Evolutionary conservation across 257 asterid genomes (phyloP).

Genomic region (Cruciata laevipes): DNA sequence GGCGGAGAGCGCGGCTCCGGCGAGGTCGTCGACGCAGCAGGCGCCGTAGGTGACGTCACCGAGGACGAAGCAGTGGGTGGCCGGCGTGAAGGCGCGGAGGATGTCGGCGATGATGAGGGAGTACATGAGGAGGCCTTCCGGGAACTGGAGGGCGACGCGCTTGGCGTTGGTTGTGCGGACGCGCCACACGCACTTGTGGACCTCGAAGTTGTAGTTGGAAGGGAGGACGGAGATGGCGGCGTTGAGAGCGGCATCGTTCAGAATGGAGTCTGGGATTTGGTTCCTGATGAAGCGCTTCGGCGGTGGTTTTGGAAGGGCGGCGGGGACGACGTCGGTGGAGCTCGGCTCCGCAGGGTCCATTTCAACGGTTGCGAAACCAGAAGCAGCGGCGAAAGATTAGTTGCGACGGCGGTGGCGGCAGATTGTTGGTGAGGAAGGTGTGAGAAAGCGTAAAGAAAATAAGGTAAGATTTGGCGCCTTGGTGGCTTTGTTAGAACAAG

Average conservation of each 20-base stretch:
- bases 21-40: slow-evolving; percentile 87
- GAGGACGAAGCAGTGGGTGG: slow-evolving; percentile 70
- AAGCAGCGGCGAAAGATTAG: neutral
- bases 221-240: slow-evolving; percentile 83
- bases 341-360: slow-evolving; percentile 1
- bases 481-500: too few species aligned
- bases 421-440: neutral
- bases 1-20: slow-evolving; percentile 80
- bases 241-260: slow-evolving; percentile 70
- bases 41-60: slow-evolving; percentile 98
- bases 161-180: slow-evolving; percentile 52
- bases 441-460: neutral
- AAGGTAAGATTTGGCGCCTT: neutral
- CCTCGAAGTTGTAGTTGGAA: slow-evolving; percentile 82
- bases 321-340: neutral
- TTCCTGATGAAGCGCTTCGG: slow-evolving; percentile 81
- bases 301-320: slow-evolving; percentile 9
- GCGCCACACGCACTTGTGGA: slow-evolving; percentile 89
- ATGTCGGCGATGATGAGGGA: slow-evolving; percentile 85
- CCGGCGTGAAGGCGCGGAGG: slow-evolving; percentile 70
- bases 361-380: neutral
- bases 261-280: slow-evolving; percentile 82
- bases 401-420: neutral
- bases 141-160: slow-evolving; percentile 89
- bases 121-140: slow-evolving; percentile 84